These are phyloP conservation scores for Cladophialophora bantiana DNA, from an alignment of 2,329 filamentous ascomycete genomes.

Conservation along the genomic window DNA sequence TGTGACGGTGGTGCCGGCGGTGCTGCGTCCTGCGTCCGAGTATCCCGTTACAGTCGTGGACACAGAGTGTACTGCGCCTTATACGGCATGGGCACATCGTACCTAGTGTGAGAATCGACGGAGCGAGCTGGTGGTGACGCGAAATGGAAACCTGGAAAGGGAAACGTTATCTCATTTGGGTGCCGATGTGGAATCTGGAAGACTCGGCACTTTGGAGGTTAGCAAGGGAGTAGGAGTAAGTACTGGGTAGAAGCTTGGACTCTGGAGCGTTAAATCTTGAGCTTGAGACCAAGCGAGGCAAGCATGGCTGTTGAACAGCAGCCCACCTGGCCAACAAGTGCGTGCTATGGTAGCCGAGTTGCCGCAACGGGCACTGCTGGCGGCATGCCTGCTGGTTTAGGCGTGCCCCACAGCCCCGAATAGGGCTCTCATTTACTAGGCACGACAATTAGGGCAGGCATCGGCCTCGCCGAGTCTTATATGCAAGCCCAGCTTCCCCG, in stretches of 20 bases:
- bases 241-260: neutral
- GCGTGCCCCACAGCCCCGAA: neutral
- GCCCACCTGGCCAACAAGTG: no score
- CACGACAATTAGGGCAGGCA: neutral
- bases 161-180: neutral
- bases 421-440: neutral
- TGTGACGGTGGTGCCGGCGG: slow-evolving; percentile 1
- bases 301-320: neutral
- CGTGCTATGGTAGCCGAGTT: neutral
- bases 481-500: neutral
- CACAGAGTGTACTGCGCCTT: neutral
- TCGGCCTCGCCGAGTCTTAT: slow-evolving; percentile 4
- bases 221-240: neutral
- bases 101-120: neutral
- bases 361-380: neutral
- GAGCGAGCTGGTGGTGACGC: neutral
- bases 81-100: neutral
- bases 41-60: neutral
- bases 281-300: neutral
- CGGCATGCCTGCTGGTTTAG: neutral
- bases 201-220: neutral
- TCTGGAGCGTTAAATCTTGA: neutral
- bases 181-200: neutral
- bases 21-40: neutral
- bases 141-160: neutral